Evolutionary conservation across 2,329 filamentous ascomycete species (phyloP), one percentile per base, ranked within the genome.

Genomic region (Sporothrix pallida): DNA sequence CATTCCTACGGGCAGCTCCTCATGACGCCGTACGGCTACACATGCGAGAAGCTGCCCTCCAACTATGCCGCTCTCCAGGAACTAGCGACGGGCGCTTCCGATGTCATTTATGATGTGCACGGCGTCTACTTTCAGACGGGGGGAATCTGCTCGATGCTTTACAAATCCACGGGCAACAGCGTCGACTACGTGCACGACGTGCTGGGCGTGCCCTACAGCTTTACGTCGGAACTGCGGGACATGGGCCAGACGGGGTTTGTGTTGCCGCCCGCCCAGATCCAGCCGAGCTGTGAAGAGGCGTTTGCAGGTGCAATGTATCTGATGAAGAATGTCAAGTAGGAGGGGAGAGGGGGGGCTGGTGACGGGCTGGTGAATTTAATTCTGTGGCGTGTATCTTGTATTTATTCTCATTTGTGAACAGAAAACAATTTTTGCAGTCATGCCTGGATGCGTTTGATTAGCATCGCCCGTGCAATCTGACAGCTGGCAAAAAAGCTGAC

Each of bases 1-100:
- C 90, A 92, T 81, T 85, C 88, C 0, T 92, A 90, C 81, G 86
- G 85, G 12, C 89, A 91, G 76, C 82, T 88, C 46, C 85, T 91
- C 74, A 84, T 88, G 74, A 90, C 82, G 88, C 90, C 87, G 1
- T 91, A 90, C 77, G 89, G 89, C 50, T 91, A 89, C 81, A 86
- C 85, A 3, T 91, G 88, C 82, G 81, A 80, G 26, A 82, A 80
- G 17, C 79, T 81, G 13, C 79, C 86, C 5, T 80, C 83, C 70
- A 86, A 88, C 75, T 81, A 87, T 72, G 78, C 82, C 8, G 82
- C 85, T 71, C 84, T 88, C 75, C 82, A 86, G 76, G 78, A 80
- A 0, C 83, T 91, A 0, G 86, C 87, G 2, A 78, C 78, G 15
- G 83, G 83, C 7, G 83, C 84, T 6, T 84, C 86, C 17, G 81